Percentiles rank a stretch among this genome's conserved stretches.
Conservation (phyloP, 805 yeast species). For the Nakazawaea molendinolei region DNA sequence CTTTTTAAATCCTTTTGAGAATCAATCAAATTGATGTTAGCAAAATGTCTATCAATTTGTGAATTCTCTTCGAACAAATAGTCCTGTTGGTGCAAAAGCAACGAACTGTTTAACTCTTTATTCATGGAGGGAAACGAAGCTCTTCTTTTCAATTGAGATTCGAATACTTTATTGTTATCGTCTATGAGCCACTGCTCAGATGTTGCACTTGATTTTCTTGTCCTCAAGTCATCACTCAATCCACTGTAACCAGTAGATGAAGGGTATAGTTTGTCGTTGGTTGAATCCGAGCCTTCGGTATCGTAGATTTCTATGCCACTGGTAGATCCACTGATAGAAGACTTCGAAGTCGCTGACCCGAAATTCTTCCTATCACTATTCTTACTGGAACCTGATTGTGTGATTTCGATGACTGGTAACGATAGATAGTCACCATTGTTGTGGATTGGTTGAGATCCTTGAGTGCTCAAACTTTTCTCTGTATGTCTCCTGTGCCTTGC, state of each 20-base stretch:
- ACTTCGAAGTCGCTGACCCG: not conserved
- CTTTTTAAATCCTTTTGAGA: conserved; percentile 18
- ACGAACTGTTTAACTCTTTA: conserved; percentile 25
- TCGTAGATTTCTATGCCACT: conserved; percentile 11
- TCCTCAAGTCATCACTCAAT: conserved; percentile 2
- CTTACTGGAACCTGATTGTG: not conserved
- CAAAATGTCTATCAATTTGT: not conserved
- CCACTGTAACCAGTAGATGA: not conserved
- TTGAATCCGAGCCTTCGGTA: conserved; percentile 8
- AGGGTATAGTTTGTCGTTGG: not conserved
- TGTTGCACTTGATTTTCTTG: no score
- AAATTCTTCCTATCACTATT: not conserved
- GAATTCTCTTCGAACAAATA: conserved; percentile 3
- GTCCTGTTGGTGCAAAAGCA: conserved; percentile 21
- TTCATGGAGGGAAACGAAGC: conserved; percentile 31
- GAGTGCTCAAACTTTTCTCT: not conserved
- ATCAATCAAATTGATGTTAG: not conserved
- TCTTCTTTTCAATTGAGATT: conserved; percentile 27
- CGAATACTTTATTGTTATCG: conserved; percentile 12
- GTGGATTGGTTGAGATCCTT: not conserved
- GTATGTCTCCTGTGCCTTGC: not conserved
- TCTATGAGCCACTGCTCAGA: no score
- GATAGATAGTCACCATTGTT: conserved; percentile 2
- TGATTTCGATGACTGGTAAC: not conserved
- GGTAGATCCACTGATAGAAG: conserved; percentile 5